Evolutionary conservation across 345 rosid genomes (phyloP).

Genomic region (Toxicodendron radicans): DNA sequence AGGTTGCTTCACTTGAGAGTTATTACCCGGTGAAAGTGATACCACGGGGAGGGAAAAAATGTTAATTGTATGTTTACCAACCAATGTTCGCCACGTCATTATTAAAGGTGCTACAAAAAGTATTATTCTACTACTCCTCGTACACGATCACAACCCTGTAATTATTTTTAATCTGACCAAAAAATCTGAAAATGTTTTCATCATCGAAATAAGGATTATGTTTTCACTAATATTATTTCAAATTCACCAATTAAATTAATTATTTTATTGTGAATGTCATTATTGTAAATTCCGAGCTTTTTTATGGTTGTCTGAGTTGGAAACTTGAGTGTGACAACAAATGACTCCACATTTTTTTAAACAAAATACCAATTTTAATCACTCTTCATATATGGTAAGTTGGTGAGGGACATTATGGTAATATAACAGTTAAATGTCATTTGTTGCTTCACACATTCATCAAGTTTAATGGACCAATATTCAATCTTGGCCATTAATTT

Average conservation of each 20-base stretch:
- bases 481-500: not conserved
- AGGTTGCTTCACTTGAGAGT: not conserved
- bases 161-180: no score
- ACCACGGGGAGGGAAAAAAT: not conserved
- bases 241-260: no score
- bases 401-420: slow-evolving; percentile 10
- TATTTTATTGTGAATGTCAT: no score
- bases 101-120: not conserved
- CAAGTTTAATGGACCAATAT: not conserved
- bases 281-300: not conserved
- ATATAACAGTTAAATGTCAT: not conserved
- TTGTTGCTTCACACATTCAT: not conserved
- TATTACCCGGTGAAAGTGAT: not conserved
- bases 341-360: not conserved
- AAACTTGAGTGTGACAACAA: not conserved
- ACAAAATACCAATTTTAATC: not conserved
- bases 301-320: not conserved
- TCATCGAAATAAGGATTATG: no score
- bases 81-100: not conserved
- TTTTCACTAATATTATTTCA: no score
- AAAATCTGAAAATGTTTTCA: no score
- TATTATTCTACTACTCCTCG: not conserved
- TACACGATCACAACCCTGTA: not conserved
- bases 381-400: not conserved
- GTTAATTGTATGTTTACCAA: not conserved